These are phyloP conservation scores for Auricularia auricula-judae DNA, from an alignment of 768 basidiomycete genomes.

Conservation along the genomic window DNA sequence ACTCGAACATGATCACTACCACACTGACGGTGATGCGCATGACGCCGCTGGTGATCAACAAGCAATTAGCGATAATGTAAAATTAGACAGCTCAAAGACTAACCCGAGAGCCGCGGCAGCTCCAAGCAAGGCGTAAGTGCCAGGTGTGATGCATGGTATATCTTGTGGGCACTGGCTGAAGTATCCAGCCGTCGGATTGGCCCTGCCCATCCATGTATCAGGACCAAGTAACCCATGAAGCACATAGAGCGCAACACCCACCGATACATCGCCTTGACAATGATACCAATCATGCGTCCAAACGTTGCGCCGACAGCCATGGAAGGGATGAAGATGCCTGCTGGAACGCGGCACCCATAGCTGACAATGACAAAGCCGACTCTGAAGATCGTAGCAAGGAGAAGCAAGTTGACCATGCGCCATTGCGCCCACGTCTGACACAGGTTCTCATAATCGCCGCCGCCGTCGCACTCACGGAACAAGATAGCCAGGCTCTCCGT, in stretches of 20 bases:
- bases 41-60: conserved; percentile 52
- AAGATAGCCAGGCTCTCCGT: conserved; percentile 91
- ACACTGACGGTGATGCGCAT: conserved; percentile 97
- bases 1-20: conserved; percentile 98
- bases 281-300: conserved; percentile 92
- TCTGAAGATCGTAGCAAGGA: conserved; percentile 85
- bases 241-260: conserved; percentile 19
- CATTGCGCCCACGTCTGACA: conserved; percentile 92
- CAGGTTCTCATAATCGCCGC: conserved; percentile 78
- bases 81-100: conserved; percentile 8
- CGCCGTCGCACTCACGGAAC: conserved; percentile 93
- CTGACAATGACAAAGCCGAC: conserved; percentile 80
- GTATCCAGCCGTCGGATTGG: conserved; percentile 74
- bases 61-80: not conserved
- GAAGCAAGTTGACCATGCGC: conserved; percentile 85
- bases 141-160: conserved; percentile 93
- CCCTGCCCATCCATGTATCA: conserved; percentile 51
- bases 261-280: conserved; percentile 89
- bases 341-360: conserved; percentile 94
- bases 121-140: conserved; percentile 94
- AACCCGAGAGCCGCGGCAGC: conserved; percentile 93
- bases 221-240: not conserved
- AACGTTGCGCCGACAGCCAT: conserved; percentile 99
- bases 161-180: conserved; percentile 88
- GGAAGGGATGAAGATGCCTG: conserved; percentile 96